These are phyloP conservation scores for Dipteronia sinensis DNA, from an alignment of 345 rosid genomes.

Conservation along the genomic window DNA sequence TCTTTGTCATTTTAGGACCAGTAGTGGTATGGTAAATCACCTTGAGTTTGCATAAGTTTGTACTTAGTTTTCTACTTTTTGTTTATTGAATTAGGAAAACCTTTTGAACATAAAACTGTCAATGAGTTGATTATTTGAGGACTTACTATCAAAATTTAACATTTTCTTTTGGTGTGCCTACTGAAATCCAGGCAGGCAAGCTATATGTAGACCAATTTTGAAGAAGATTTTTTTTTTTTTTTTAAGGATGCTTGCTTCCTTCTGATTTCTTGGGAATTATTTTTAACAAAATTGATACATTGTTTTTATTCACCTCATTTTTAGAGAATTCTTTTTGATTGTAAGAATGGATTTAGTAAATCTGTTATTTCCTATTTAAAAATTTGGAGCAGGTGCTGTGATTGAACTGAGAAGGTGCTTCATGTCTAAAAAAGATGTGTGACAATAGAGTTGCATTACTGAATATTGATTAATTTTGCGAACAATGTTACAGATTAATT, in stretches of 20 bases:
- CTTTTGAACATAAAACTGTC: not conserved
- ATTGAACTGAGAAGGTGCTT: not conserved
- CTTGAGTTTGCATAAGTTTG: not conserved
- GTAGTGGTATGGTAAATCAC: not conserved
- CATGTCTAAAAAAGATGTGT: not conserved
- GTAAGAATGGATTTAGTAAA: too few relatives aligned
- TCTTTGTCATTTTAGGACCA: too few relatives aligned
- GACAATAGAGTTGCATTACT: not conserved
- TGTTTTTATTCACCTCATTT: not conserved
- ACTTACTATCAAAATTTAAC: not conserved
- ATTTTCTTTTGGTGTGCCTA: too few relatives aligned
- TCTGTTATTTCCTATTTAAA: not conserved
- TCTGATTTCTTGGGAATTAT: not conserved
- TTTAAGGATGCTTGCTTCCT: not conserved
- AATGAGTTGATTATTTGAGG: not conserved
- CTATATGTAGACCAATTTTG: not conserved
- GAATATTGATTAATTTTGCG: too few relatives aligned
- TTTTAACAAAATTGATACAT: too few relatives aligned
- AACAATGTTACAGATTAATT: not conserved
- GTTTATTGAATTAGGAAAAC: not conserved
- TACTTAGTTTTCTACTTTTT: not conserved
- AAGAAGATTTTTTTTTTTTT: not conserved
- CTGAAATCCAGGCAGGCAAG: too few relatives aligned
- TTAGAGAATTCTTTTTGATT: not conserved
- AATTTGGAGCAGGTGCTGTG: not conserved